Conservation (phyloP, 23 red algal genomes). For the Rhodosorus marinus region DNA sequence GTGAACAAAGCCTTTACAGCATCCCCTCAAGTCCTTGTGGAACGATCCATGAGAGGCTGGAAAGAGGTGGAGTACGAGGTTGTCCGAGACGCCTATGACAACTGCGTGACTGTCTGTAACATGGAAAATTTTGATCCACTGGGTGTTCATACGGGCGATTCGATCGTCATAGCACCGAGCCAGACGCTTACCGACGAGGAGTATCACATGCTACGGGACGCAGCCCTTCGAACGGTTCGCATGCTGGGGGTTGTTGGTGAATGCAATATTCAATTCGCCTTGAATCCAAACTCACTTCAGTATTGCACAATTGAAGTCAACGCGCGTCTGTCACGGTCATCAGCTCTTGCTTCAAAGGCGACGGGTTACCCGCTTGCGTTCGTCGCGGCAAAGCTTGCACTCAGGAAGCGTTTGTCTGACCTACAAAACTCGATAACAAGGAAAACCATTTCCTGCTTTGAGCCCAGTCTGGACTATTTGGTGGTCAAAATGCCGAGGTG, state of each 20-base stretch:
- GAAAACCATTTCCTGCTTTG: constrained; percentile 87
- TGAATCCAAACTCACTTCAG: constrained; percentile 59
- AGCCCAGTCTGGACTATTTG: constrained; percentile 88
- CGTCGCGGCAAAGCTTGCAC: constrained; percentile 80
- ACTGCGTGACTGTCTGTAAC: constrained; percentile 99
- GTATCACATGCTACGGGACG: constrained; percentile 95
- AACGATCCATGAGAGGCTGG: constrained; percentile 93
- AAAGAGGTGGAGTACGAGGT: constrained; percentile 99
- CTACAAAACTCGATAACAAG: constrained; percentile 81
- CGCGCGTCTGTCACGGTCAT: constrained; percentile 82
- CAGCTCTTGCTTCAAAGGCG: constrained; percentile 88
- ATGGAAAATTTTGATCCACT: constrained; percentile 99
- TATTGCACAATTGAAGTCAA: constrained; percentile 99
- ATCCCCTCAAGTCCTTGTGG: constrained; percentile 77
- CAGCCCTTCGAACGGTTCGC: constrained; percentile 76
- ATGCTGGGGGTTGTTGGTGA: constrained; percentile 94
- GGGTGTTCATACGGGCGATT: constrained; percentile 92
- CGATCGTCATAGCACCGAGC: constrained; percentile 86
- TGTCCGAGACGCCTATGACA: constrained; percentile 87
- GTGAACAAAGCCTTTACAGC: constrained; percentile 65
- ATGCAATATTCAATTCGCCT: constrained; percentile 96
- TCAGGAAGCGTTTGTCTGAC: constrained; percentile 45
- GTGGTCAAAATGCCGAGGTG: constrained; percentile 96
- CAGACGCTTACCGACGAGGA: constrained; percentile 86
- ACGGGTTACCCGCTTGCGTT: constrained; percentile 98